Base-by-base conservation (phyloP, 2,329 filamentous ascomycete species). In the Aspergillus jensenii region DNA sequence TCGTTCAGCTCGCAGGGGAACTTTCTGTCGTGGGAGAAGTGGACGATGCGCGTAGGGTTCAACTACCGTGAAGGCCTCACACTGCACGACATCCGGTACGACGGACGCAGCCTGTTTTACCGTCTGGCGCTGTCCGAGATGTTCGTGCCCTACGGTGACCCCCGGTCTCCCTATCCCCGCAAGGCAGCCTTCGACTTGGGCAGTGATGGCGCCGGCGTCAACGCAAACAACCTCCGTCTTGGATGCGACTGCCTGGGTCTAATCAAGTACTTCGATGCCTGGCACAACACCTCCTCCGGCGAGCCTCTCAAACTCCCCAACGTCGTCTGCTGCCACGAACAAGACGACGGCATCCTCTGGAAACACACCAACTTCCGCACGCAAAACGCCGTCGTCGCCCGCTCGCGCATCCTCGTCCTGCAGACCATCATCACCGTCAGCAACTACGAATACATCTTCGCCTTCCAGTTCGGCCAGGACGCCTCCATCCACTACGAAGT, bases 381-480 rank as follows among this genome's bases (percentile, higher is more conserved):
- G 1, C 60, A 65, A 4, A 71, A 73, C 41, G 69, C 72, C 3
- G 67, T 67, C 0, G 72, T 76, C 1, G 68, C 65, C 4, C 67
- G 74, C 12, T 67, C 68, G 12, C 65, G 75, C 4, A 62, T 71
- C 6, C 62, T 78, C 3, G 67, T 75, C n/a, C 52, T 78, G n/a
- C 74, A 77, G 27, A 73, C 67, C 2, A 74, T 75, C 59, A 74
- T 73, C 60, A 78, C 76, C 0, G 75, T 79, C 12, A 69, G 68
- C 52, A 79, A 79, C 59, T 78, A 78, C 57, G 76, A 78, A 54
- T 79, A 78, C 50, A 78, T 76, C 25, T 79, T 80, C 55, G 71
- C 71, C 7, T 79, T 74, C 56, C 66, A 75, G 21, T 79, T 80
- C 56, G 63, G 70, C 11, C 73, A 78, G 48, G 74, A 74, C 37